Conservation (phyloP, 208 protist species). For the Acanthamoeba triangularis region DNA sequence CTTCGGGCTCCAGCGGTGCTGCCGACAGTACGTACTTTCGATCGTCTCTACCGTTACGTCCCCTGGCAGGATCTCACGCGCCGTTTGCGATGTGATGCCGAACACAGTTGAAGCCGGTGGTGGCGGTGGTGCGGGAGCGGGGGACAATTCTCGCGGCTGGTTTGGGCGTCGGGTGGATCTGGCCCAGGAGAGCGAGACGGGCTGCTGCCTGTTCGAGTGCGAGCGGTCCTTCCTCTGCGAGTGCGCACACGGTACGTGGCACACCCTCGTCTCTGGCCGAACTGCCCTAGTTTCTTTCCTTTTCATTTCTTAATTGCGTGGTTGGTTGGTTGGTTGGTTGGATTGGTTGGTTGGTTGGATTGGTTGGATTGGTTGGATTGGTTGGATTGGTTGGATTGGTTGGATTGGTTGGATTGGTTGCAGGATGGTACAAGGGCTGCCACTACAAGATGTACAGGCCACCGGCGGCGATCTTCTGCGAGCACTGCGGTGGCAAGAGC, state of each 20-base stretch:
- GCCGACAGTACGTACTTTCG: background rate
- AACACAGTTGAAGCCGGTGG: background rate
- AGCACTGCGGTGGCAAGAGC: conserved; percentile 18
- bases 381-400: too few relatives aligned
- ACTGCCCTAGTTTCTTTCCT: background rate
- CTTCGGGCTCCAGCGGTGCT: background rate
- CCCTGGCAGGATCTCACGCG: too few relatives aligned
- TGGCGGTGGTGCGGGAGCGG: background rate
- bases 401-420: too few relatives aligned
- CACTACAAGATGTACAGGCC: background rate
- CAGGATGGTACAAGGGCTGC: conserved; percentile 43
- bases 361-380: too few relatives aligned
- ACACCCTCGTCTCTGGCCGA: background rate
- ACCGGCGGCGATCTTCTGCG: background rate
- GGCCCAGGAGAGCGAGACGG: background rate
- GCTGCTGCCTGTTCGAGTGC: conserved; percentile 55
- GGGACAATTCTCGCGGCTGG: background rate
- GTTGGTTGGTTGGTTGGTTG: too few relatives aligned
- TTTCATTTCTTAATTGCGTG: background rate
- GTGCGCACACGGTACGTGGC: background rate
- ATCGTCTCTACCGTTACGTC: too few relatives aligned
- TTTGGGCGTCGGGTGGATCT: background rate
- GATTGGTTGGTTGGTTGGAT: too few relatives aligned
- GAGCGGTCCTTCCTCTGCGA: conserved; percentile 36
- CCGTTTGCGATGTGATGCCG: too few relatives aligned